Base-by-base conservation (phyloP, 139 green algal genomes). In the Chlamydomonas sphaeroides region DNA sequence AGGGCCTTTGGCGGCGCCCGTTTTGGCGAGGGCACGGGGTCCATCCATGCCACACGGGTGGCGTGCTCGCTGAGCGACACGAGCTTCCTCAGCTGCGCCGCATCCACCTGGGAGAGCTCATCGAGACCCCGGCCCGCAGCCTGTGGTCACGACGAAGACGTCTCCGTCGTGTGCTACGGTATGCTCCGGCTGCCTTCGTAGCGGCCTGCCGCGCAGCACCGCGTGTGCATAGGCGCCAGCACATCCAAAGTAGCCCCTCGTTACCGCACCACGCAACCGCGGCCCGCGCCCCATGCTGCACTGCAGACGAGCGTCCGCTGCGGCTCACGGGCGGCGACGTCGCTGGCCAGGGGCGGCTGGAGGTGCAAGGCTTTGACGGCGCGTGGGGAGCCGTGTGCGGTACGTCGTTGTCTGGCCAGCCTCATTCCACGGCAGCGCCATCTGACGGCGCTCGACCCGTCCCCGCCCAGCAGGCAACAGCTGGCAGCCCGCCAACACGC, bases 401-500 rank as follows among this genome's bases (percentile, higher is more conserved):
- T 82, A 62, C 30, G 63, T 36, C n/a, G n/a, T n/a, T n/a, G n/a
- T n/a, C n/a, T n/a, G n/a, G n/a, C n/a, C n/a, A n/a, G n/a, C n/a
- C n/a, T n/a, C n/a, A n/a, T n/a, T n/a, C n/a, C n/a, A n/a, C n/a
- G n/a, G n/a, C n/a, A n/a, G n/a, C n/a, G n/a, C n/a, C n/a, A n/a
- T n/a, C n/a, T n/a, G n/a, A n/a, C n/a, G n/a, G n/a, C n/a, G n/a
- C n/a, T n/a, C n/a, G n/a, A n/a, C n/a, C n/a, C n/a, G n/a, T n/a
- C n/a, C n/a, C n/a, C n/a, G n/a, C n/a, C n/a, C n/a, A n/a, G n/a
- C n/a, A n/a, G n/a, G n/a, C n/a, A n/a, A n/a, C n/a, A 32, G 39
- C n/a, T 80, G 74, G 74, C 59, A 21, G n/a, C 59, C 39, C 0
- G 74, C 61, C 21, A 80, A 70, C 74, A 70, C 74, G 35, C 21